A percentile compares a stretch with the other conserved stretches of the same genome.
Evolutionary conservation across 345 rosid genomes (phyloP).

Genomic region (Gossypium bickii): DNA sequence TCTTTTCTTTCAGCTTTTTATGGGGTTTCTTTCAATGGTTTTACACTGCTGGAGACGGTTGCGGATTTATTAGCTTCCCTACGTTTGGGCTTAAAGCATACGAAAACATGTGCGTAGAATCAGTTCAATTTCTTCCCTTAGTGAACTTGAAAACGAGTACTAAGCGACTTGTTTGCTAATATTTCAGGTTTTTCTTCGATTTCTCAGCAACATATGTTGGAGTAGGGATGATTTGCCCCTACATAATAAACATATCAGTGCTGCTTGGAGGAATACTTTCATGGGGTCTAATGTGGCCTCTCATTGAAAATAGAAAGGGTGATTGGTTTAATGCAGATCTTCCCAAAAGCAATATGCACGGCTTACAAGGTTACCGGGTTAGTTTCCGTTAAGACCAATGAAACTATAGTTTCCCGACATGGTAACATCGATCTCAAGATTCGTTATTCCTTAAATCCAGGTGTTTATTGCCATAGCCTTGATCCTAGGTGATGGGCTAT

Average conservation of each 20-base stretch:
- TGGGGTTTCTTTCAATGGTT: slow-evolving; percentile 97
- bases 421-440: neutral
- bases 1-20: slow-evolving; percentile 71
- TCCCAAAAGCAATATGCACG: slow-evolving; percentile 36
- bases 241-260: slow-evolving; percentile 52
- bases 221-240: slow-evolving; percentile 87
- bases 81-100: slow-evolving; percentile 68
- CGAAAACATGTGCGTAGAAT: slow-evolving; percentile 43
- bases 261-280: slow-evolving; percentile 71
- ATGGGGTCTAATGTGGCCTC: slow-evolving; percentile 88
- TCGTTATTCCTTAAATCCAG: slow-evolving; percentile 27
- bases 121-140: neutral
- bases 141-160: neutral
- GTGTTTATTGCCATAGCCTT: slow-evolving; percentile 74
- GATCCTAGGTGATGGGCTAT: slow-evolving; percentile 80
- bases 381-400: neutral
- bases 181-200: slow-evolving; percentile 73
- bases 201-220: slow-evolving; percentile 83
- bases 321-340: slow-evolving; percentile 51
- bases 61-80: slow-evolving; percentile 70
- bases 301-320: slow-evolving; percentile 55
- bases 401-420: neutral
- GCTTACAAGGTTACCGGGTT: slow-evolving; percentile 74
- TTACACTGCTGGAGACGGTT: slow-evolving; percentile 50
- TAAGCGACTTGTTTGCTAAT: neutral